These are phyloP conservation scores for Globisporangium alternatum DNA, from an alignment of 352 stramenopile species.

Conservation along the genomic window DNA sequence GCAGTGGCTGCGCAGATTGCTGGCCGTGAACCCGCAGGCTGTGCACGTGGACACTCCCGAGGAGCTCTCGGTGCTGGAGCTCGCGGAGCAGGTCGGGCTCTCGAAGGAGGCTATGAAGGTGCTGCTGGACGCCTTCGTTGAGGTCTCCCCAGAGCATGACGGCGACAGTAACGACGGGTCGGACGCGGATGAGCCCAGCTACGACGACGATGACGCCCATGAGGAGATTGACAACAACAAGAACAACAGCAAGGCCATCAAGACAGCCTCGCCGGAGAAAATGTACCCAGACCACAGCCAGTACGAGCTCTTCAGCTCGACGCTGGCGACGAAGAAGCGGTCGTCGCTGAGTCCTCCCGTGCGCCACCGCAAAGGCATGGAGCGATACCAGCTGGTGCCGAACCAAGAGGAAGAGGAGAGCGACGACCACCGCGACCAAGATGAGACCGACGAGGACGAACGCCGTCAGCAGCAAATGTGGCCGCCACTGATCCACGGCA, in stretches of 20 bases:
- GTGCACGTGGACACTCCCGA: constrained; percentile 45
- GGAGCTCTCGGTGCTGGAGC: constrained; percentile 44
- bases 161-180: constrained; percentile 11
- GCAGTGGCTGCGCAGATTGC: constrained; percentile 48
- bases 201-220: not conserved
- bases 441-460: constrained; percentile 4
- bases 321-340: not conserved
- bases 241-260: not conserved
- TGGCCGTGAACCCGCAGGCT: constrained; percentile 50
- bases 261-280: constrained; percentile 7
- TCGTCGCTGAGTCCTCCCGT: constrained; percentile 5
- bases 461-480: constrained; percentile 5
- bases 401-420: constrained; percentile 2
- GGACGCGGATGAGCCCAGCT: not conserved
- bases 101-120: constrained; percentile 44
- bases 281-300: not conserved
- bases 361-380: not conserved
- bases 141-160: constrained; percentile 20
- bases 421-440: constrained; percentile 2
- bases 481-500: constrained; percentile 10
- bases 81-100: constrained; percentile 46
- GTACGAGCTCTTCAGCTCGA: constrained; percentile 6
- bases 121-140: constrained; percentile 25
- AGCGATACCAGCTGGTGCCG: constrained; percentile 5
- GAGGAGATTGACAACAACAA: constrained; percentile 4